A percentile compares a stretch with the other conserved stretches of the same genome.
Evolutionary conservation across 768 basidiomycete genomes (phyloP).

Genomic region (Cytidiella melzeri): DNA sequence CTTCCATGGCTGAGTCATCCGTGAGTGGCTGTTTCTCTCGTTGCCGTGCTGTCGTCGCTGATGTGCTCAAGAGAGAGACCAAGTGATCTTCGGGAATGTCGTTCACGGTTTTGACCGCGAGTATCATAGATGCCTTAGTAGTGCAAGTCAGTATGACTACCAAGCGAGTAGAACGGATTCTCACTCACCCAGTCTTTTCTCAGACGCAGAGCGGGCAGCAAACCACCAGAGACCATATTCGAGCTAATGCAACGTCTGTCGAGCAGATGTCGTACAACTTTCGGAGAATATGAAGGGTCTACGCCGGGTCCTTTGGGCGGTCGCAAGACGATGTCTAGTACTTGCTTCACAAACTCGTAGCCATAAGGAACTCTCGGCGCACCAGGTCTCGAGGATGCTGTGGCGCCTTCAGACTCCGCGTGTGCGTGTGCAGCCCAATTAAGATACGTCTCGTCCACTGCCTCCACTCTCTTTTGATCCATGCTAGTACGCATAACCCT

Average conservation of each 20-base stretch:
- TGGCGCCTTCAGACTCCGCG: too few relatives aligned
- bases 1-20: constrained; percentile 28
- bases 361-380: constrained; percentile 15
- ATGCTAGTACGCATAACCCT: constrained; percentile 35
- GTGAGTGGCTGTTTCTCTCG: not conserved
- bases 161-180: not conserved
- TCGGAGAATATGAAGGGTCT: constrained; percentile 42
- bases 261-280: constrained; percentile 53
- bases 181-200: constrained; percentile 63
- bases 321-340: constrained; percentile 47
- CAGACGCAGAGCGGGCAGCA: constrained; percentile 46
- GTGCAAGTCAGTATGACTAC: not conserved
- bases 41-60: constrained; percentile 35
- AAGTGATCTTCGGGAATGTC: constrained; percentile 67
- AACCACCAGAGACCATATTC: constrained; percentile 55
- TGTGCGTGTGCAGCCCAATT: constrained; percentile 52
- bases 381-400: constrained; percentile 6
- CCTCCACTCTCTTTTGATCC: constrained; percentile 37
- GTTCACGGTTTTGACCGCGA: constrained; percentile 46
- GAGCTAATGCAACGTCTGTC: constrained; percentile 48
- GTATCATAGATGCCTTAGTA: constrained; percentile 31
- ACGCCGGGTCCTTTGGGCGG: constrained; percentile 25
- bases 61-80: constrained; percentile 41
- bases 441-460: constrained; percentile 55
- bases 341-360: constrained; percentile 54